phyloP scores from a whole-genome alignment of 75 land plant species.

The Gnetum montanum region DNA sequence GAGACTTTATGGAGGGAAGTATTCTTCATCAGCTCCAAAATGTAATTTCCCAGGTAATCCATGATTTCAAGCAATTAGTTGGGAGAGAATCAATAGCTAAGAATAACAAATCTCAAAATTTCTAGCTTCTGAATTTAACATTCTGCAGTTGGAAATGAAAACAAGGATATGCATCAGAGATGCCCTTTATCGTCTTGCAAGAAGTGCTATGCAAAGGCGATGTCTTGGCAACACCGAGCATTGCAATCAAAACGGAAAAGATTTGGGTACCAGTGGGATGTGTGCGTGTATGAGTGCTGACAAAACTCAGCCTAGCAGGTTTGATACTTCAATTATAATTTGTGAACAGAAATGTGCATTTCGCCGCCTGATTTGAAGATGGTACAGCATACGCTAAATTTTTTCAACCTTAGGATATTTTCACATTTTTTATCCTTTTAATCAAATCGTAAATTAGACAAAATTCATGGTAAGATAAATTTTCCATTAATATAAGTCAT shows the following conservation, averaged over 20 bases:
- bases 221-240: conserved; percentile 20
- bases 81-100: too few species aligned
- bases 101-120: neutral
- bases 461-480: too few species aligned
- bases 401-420: too few species aligned
- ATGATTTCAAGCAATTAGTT: too few species aligned
- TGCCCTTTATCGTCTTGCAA: conserved; percentile 78
- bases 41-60: conserved; percentile 41
- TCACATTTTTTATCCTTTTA: too few species aligned
- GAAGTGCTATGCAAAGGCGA: conserved; percentile 68
- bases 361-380: too few species aligned
- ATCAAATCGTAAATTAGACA: too few species aligned
- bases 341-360: conserved; percentile 2
- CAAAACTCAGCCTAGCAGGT: conserved; percentile 7
- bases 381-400: too few species aligned
- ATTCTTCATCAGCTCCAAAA: conserved; percentile 54
- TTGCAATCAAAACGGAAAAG: conserved; percentile 17
- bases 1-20: conserved; percentile 34
- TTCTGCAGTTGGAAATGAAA: conserved; percentile 62
- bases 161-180: conserved; percentile 73
- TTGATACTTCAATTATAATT: conserved; percentile 5
- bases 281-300: conserved; percentile 9
- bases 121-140: neutral
- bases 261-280: conserved; percentile 14
- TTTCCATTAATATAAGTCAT: too few species aligned